These are phyloP conservation scores for Symbiodinium pilosum DNA, from an alignment of 73 alveolate species.

Conservation along the genomic window DNA sequence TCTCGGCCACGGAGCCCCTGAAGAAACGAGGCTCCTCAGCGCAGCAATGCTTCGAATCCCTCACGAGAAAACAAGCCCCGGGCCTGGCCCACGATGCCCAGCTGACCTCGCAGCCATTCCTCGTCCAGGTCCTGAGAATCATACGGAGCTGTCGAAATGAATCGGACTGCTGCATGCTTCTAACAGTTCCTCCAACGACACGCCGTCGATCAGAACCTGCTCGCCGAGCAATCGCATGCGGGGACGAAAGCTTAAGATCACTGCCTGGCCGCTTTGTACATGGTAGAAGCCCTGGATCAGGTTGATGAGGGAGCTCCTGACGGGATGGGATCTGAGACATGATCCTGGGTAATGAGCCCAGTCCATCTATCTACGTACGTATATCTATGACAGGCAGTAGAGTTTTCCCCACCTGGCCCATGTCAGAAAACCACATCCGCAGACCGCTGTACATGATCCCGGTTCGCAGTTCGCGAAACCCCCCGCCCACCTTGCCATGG, in stretches of 20 bases:
- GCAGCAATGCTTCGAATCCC: background rate
- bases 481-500: too few relatives aligned
- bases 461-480: too few relatives aligned
- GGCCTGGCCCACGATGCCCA: conserved; percentile 97
- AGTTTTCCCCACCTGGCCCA: too few relatives aligned
- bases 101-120: conserved; percentile 95
- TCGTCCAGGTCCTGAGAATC: conserved; percentile 96
- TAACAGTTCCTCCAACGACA: background rate
- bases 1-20: conserved; percentile 97
- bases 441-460: too few relatives aligned
- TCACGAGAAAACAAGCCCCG: background rate
- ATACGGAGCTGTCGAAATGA: too few relatives aligned
- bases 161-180: too few relatives aligned
- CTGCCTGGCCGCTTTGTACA: conserved; percentile 96
- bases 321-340: too few relatives aligned
- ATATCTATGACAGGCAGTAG: too few relatives aligned
- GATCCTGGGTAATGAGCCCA: too few relatives aligned
- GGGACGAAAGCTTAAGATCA: too few relatives aligned
- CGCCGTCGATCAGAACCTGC: conserved; percentile 66
- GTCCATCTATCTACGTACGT: too few relatives aligned
- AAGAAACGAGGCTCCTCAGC: conserved; percentile 97
- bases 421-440: too few relatives aligned
- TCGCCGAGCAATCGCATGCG: background rate
- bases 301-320: conserved; percentile 76
- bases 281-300: conserved; percentile 79